These are phyloP conservation scores for Saccharomyces hybrid DNA, from an alignment of 1,139 yeast genomes.

Conservation along the genomic window DNA sequence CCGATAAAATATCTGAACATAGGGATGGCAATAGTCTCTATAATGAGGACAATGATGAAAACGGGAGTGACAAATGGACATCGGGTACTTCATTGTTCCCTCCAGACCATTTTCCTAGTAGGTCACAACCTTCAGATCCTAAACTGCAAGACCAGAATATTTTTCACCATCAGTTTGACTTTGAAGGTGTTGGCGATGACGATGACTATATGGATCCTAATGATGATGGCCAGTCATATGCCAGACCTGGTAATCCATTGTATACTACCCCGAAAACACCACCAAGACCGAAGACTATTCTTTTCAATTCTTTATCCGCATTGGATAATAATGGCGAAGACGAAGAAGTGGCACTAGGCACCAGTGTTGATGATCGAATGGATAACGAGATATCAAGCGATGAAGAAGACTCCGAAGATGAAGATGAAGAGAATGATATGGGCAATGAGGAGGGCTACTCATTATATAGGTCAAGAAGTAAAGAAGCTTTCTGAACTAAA, in stretches of 20 bases:
- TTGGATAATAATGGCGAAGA: not conserved
- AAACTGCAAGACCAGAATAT: constrained; percentile 13
- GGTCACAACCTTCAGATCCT: constrained; percentile 12
- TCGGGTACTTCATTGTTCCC: constrained; percentile 10
- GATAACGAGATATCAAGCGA: constrained; percentile 15
- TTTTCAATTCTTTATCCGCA: not conserved
- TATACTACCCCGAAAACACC: constrained; percentile 33
- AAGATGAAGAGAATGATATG: constrained; percentile 15
- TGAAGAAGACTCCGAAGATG: constrained; percentile 11
- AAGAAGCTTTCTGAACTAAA: not conserved
- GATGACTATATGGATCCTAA: constrained; percentile 59
- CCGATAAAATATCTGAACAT: not conserved
- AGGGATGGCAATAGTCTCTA: not conserved
- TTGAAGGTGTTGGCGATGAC: constrained; percentile 15
- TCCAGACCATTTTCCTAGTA: constrained; percentile 10
- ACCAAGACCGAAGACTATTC: constrained; percentile 9
- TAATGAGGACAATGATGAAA: constrained; percentile 1
- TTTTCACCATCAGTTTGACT: constrained; percentile 19
- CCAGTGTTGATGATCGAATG: constrained; percentile 11
- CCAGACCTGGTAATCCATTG: constrained; percentile 50
- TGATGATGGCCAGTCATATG: constrained; percentile 72
- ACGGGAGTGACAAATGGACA: constrained; percentile 7
- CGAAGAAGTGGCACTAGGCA: not conserved
- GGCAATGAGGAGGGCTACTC: constrained; percentile 14
- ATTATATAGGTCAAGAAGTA: not conserved